Base-by-base conservation (phyloP, 2,329 filamentous ascomycete genomes). In the Myriangium duriaei region DNA sequence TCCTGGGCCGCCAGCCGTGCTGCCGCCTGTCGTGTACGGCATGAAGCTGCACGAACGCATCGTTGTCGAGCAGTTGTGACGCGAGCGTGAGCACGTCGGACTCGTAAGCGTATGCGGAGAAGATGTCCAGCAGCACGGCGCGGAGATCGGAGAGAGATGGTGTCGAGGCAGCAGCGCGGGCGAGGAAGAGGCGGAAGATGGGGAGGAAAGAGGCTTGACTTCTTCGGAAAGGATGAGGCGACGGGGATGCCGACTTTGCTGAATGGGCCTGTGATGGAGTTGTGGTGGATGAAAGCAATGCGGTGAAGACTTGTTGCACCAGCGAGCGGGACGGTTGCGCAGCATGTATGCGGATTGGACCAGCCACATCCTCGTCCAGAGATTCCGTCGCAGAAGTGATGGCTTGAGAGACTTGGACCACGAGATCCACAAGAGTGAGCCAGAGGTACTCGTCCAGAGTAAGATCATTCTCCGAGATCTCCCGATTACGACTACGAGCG, bases 101-200 rank as follows among this genome's bases (percentile, higher is more conserved):
- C 58, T 98, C 91, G 55, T 96, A 95, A 0, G 86, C 80, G 55
- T 98, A 98, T 0, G 91, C 88, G 0, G 88, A 78, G 61, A 98
- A 96, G 39, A 98, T 88, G 10, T 87, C 91, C 1, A 76, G 68
- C 2, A 98, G 71, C 1, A 96, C 87, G 5, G 74, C 74, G 31
- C 91, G 80, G 3, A 98, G 70, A 54, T 96, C 86, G 1, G 84
- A 79, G 2, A 98, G 68, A 10, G 82, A 92, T 0, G 91, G 87
- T 0, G 86, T 92, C 12, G 79, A 77, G 15, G 74, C 71, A 0
- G 85, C 81, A 0, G 87, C 88, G 32, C 84, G 76, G 1, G 81
- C 76, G 18, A 98, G 74, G 56, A 98, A 98, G 4, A 83, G 81
- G 34, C 86, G 78, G 11, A 98, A 69, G 47, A 98, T 83, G 40